Percentiles rank a stretch among this genome's conserved stretches.
These are phyloP conservation scores for Rhizomucor pusillus DNA, from an alignment of 371 early-diverging fungal species.

Conservation along the genomic window DNA sequence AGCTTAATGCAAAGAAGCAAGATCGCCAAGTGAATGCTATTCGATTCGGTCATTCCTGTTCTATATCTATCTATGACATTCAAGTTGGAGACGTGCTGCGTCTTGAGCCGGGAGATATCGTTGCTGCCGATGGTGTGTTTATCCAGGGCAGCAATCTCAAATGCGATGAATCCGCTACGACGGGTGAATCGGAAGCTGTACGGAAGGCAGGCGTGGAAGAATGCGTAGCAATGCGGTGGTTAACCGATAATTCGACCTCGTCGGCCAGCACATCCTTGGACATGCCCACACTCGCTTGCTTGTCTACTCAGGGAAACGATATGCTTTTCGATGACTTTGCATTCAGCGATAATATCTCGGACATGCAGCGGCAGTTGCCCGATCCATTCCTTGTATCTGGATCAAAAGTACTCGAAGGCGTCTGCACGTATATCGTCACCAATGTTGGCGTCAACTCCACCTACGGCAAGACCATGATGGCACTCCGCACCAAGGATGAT, in stretches of 20 bases:
- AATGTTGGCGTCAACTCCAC: conserved; percentile 70
- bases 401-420: conserved; percentile 75
- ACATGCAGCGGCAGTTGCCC: conserved; percentile 1
- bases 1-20: conserved; percentile 78
- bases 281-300: conserved; percentile 59
- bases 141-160: conserved; percentile 79
- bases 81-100: conserved; percentile 88
- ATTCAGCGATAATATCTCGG: conserved; percentile 5
- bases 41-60: conserved; percentile 68
- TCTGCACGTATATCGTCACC: conserved; percentile 67
- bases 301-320: conserved; percentile 23
- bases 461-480: conserved; percentile 78
- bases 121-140: conserved; percentile 87
- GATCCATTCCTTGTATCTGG: conserved; percentile 78
- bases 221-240: conserved; percentile 15
- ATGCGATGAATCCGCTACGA: conserved; percentile 90
- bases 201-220: conserved; percentile 41
- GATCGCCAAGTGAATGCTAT: conserved; percentile 74
- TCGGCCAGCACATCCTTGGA: conserved; percentile 4
- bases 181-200: conserved; percentile 88
- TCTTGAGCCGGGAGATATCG: conserved; percentile 91
- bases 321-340: not conserved
- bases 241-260: not conserved
- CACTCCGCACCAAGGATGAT: conserved; percentile 50
- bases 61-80: conserved; percentile 79